Conservation (phyloP, 2,329 filamentous ascomycete species). For the Alternaria dauci region DNA sequence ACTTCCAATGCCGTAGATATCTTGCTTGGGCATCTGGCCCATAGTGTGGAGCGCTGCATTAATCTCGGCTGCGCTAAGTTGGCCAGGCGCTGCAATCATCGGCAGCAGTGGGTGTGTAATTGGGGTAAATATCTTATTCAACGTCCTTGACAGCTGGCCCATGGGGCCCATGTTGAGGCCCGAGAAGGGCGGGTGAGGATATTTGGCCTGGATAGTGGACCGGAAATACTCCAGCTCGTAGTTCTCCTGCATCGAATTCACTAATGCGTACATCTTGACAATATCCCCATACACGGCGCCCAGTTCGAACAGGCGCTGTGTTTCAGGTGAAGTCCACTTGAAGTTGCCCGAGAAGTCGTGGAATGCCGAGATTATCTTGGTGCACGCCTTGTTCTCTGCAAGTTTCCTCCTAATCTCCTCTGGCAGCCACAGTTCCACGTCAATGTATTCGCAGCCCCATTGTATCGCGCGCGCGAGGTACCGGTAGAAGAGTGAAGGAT, state of each 20-base stretch:
- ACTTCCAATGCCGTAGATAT: slow-evolving; percentile 81
- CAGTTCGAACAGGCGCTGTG: slow-evolving; percentile 74
- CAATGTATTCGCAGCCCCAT: slow-evolving; percentile 90
- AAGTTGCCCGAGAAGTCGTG: slow-evolving; percentile 87
- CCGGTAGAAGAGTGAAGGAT: slow-evolving; percentile 75
- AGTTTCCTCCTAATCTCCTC: slow-evolving; percentile 75
- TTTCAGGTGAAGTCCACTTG: slow-evolving; percentile 80
- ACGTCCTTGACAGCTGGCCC: slow-evolving; percentile 82
- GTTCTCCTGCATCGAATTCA: slow-evolving; percentile 83
- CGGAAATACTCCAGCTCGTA: slow-evolving; percentile 92
- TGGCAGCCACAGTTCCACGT: slow-evolving; percentile 87
- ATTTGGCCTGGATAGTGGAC: slow-evolving; percentile 74
- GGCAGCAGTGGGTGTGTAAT: slow-evolving; percentile 87
- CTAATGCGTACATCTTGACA: slow-evolving; percentile 89
- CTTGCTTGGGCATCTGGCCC: slow-evolving; percentile 80
- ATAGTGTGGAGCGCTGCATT: slow-evolving; percentile 80
- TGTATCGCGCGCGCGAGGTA: slow-evolving; percentile 86
- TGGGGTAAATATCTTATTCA: slow-evolving; percentile 87
- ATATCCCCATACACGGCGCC: slow-evolving; percentile 81
- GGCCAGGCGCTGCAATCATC: slow-evolving; percentile 84
- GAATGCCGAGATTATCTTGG: slow-evolving; percentile 89
- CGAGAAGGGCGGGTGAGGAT: slow-evolving; percentile 77
- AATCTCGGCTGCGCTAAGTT: slow-evolving; percentile 85
- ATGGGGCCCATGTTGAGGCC: slow-evolving; percentile 87
- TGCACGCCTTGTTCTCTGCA: slow-evolving; percentile 75